phyloP scores from a whole-genome alignment of 208 protist genomes.

The Acanthamoeba divionensis region DNA sequence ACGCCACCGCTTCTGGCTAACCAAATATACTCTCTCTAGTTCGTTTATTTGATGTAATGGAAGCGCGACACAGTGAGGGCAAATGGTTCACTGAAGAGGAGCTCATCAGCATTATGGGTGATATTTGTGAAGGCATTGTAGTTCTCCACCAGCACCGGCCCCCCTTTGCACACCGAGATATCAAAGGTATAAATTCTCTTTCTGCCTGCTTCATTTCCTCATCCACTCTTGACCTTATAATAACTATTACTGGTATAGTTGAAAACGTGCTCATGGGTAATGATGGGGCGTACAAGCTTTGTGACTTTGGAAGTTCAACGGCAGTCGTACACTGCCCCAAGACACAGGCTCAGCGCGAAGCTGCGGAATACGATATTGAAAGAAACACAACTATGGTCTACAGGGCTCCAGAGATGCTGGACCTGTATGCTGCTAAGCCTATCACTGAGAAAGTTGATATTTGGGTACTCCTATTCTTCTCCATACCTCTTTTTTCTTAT shows the following conservation, averaged over 20 bases:
- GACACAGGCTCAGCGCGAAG: slow-evolving; percentile 14
- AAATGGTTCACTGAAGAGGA: slow-evolving; percentile 19
- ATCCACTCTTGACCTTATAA: neutral
- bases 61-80: slow-evolving; percentile 19
- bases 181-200: neutral
- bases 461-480: neutral
- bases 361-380: slow-evolving; percentile 7
- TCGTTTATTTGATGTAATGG: slow-evolving; percentile 34
- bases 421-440: slow-evolving; percentile 1
- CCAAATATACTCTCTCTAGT: neutral
- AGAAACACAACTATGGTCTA: slow-evolving; percentile 49
- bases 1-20: neutral
- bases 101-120: neutral
- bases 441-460: slow-evolving; percentile 43
- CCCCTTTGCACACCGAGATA: slow-evolving; percentile 8
- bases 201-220: neutral
- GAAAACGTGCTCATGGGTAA: slow-evolving; percentile 44
- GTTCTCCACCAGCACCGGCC: slow-evolving; percentile 32
- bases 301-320: slow-evolving; percentile 42
- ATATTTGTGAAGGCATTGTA: slow-evolving; percentile 8
- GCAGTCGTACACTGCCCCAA: neutral
- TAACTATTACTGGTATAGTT: neutral
- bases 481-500: neutral
- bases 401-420: slow-evolving; percentile 39
- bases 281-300: slow-evolving; percentile 47